phyloP scores from a whole-genome alignment of 495 filamentous ascomycete genomes.

The Neurospora sp. region DNA sequence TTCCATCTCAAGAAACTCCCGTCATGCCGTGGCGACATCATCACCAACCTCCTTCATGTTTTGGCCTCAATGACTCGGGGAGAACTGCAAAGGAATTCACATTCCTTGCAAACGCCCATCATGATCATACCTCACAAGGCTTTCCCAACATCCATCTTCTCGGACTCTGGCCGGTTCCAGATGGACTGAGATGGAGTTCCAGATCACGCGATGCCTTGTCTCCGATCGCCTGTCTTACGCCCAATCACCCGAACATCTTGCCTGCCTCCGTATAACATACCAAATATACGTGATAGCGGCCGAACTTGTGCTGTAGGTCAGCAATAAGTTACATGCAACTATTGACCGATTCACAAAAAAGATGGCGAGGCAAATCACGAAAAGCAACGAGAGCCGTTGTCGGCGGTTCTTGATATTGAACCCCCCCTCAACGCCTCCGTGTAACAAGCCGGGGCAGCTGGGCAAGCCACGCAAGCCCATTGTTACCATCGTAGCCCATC shows the following conservation, averaged over 20 bases:
- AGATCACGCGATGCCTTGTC: background rate
- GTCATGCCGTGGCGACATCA: background rate
- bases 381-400: background rate
- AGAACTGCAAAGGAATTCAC: background rate
- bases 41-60: background rate
- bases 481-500: background rate
- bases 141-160: background rate
- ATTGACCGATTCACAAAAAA: background rate
- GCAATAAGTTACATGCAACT: background rate
- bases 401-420: background rate
- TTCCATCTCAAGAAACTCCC: background rate
- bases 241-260: background rate
- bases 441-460: background rate
- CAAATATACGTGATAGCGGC: background rate
- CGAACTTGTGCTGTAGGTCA: background rate
- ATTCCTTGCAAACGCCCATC: background rate
- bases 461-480: background rate
- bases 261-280: background rate
- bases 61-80: background rate
- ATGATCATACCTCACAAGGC: background rate
- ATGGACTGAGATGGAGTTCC: background rate
- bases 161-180: background rate
- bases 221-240: background rate
- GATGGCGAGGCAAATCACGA: background rate
- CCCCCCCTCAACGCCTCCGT: background rate